These are phyloP conservation scores for Hypomyces rosellus DNA, from an alignment of 2,329 filamentous ascomycete species.

Conservation along the genomic window DNA sequence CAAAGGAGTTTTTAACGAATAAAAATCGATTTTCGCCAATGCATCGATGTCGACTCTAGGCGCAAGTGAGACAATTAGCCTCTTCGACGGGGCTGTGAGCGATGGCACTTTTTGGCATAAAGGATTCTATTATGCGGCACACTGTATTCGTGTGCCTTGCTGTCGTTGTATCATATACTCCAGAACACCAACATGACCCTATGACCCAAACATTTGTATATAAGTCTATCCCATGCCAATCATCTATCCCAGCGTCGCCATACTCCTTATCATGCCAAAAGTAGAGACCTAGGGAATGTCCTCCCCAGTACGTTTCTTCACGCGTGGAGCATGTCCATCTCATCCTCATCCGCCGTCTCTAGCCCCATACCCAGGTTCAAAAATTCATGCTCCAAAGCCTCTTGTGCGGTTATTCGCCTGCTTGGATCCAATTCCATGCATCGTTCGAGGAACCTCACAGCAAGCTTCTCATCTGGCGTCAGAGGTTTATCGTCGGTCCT, in stretches of 20 bases:
- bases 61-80: conserved; percentile 1
- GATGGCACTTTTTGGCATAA: no score
- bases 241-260: neutral
- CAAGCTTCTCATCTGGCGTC: conserved; percentile 62
- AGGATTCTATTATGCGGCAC: neutral
- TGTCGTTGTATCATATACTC: conserved; percentile 7
- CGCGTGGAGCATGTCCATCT: conserved; percentile 44
- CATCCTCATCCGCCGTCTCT: conserved; percentile 41
- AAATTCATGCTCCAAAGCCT: conserved; percentile 70
- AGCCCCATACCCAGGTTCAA: conserved; percentile 35
- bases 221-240: neutral
- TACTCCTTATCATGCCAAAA: no score
- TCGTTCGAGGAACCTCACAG: conserved; percentile 62
- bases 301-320: conserved; percentile 13
- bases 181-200: conserved; percentile 5
- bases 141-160: neutral
- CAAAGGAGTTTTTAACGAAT: conserved; percentile 35
- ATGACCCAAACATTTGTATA: conserved; percentile 1
- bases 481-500: conserved; percentile 56
- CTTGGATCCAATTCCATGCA: conserved; percentile 73
- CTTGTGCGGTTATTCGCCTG: conserved; percentile 65
- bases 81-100: no score
- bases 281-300: neutral
- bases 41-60: conserved; percentile 6
- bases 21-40: conserved; percentile 34